Evolutionary conservation across 202 grass and related monocot species (phyloP), one percentile per base, ranked within the genome.

Genomic region (Musa balbisiana): DNA sequence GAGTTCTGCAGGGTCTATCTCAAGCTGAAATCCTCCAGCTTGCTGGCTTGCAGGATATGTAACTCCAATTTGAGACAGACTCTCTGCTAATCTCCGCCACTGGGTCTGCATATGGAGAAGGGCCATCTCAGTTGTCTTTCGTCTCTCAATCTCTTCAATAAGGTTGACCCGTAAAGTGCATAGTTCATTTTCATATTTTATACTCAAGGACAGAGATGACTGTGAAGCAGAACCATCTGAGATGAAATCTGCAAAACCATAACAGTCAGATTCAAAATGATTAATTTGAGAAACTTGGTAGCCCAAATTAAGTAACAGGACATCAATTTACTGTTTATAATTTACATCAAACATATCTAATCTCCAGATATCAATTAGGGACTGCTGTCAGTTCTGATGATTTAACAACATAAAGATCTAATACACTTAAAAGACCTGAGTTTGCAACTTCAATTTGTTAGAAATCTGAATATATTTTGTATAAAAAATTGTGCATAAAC

Each of bases 21-120:
- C 63, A 55, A 67, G 15, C 65, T 52, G 76, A 67, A 14, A 62
- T 29, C 54, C 62, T n/a, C 27, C 51, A 78, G 10, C 5, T 29
- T 68, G 62, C 17, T 27, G 24, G 51, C 52, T 51, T 29, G 11
- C 22, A 29, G 63, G 63, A 66, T 43, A 67, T 24, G 50, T 27
- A 55, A 78, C 49, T 0, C 76, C 76, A 15, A 55, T 5, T 3
- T 1, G 50, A 33, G 51, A 53, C 1, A 78, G 50, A 53, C 6
- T 33, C 17, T 67, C 52, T 29, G 49, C 76, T 12, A 67, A 8
- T 4, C 49, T 67, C 16, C 12, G 19, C 76, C 76, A 67, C 62
- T 67, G 22, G 11, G 53, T 78, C 62, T 78, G 62, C 76, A 78
- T 68, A 13, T 55, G 43, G 5, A 78, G 22, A 78, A 68, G 62